Percentiles rank a stretch among this genome's conserved stretches.
Evolutionary conservation across 371 early-diverging fungal genomes (phyloP).

Genomic region (Choanephora cucurbitarum): DNA sequence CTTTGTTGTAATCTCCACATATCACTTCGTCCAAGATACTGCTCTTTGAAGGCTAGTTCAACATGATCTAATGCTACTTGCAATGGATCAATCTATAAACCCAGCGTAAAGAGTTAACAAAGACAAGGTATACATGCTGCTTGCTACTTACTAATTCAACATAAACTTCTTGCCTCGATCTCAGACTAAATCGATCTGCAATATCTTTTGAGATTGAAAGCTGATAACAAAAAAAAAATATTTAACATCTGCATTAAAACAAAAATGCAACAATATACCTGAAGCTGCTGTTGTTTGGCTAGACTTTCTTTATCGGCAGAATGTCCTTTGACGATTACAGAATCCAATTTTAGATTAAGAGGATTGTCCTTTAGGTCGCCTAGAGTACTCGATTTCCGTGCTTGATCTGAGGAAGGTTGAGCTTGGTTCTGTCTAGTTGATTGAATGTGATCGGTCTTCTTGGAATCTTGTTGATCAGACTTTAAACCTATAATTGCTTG

Average conservation of each 20-base stretch:
- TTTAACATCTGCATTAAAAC: constrained; percentile 1
- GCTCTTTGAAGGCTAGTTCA: constrained; percentile 88
- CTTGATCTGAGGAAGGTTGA: not conserved
- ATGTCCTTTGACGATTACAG: constrained; percentile 52
- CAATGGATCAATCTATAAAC: constrained; percentile 72
- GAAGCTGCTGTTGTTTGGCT: constrained; percentile 59
- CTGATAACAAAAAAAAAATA: constrained; percentile 9
- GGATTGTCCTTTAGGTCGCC: not conserved
- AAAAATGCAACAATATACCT: constrained; percentile 36
- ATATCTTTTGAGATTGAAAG: constrained; percentile 49
- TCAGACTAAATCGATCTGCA: constrained; percentile 42
- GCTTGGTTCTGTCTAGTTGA: constrained; percentile 2
- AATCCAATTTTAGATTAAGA: constrained; percentile 16
- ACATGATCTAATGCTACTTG: constrained; percentile 76
- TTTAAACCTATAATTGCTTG: constrained; percentile 1
- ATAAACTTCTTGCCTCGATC: constrained; percentile 64
- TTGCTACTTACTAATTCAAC: constrained; percentile 66
- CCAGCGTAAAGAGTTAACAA: no score
- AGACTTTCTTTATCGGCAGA: constrained; percentile 51
- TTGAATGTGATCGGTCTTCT: not conserved
- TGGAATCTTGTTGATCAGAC: not conserved
- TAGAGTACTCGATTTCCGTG: not conserved
- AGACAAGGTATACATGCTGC: no score
- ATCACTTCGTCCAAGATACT: constrained; percentile 91
- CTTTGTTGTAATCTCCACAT: constrained; percentile 90